Evolutionary conservation across 129 eudicot species (phyloP).

Genomic region (Gnaphalium uliginosum): DNA sequence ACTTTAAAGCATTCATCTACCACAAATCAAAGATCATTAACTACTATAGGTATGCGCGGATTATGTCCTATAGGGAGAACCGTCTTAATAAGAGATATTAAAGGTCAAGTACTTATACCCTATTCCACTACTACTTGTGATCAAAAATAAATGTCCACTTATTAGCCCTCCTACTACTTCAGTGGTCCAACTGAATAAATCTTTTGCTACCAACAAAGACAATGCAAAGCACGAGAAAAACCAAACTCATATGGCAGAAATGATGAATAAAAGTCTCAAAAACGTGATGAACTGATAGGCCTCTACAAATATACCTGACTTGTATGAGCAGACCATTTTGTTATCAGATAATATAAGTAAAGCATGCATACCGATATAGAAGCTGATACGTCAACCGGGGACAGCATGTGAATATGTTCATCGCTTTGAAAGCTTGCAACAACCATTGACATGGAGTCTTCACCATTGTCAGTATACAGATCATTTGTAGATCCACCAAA

Average conservation of each 20-base stretch:
- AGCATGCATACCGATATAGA: constrained; percentile 76
- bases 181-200: not conserved
- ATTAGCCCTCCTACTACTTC: not conserved
- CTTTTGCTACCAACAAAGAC: not conserved
- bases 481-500: constrained; percentile 34
- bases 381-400: constrained; percentile 68
- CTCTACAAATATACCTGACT: not conserved
- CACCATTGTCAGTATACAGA: constrained; percentile 35
- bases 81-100: not conserved
- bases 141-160: too few species aligned
- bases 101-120: not conserved
- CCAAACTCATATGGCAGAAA: not conserved
- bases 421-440: constrained; percentile 36
- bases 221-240: not conserved
- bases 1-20: constrained; percentile 1
- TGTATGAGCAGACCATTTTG: constrained; percentile 13
- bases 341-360: constrained; percentile 8
- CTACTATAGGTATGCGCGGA: not conserved
- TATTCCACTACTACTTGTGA: not conserved
- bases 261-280: constrained; percentile 4
- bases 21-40: constrained; percentile 6
- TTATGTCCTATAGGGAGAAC: not conserved
- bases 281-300: not conserved
- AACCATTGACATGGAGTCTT: constrained; percentile 32
- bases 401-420: constrained; percentile 47